A percentile compares a stretch with the other conserved stretches of the same genome.
These are phyloP conservation scores for Kwoniella pini DNA, from an alignment of 768 basidiomycete genomes.

Conservation along the genomic window DNA sequence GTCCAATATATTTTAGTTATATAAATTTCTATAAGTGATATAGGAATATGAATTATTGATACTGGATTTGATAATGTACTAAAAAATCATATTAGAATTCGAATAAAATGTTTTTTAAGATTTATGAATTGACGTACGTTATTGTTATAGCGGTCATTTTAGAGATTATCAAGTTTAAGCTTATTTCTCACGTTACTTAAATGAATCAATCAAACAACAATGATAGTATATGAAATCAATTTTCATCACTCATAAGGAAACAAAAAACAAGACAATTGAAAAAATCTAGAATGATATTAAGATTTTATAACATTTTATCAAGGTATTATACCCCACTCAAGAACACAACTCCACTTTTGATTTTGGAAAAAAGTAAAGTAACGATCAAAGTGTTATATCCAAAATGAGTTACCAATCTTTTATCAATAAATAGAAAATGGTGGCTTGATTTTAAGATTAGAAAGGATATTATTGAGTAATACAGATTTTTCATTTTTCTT, in stretches of 20 bases:
- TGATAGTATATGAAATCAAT: not conserved
- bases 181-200: not conserved
- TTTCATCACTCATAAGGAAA: too few relatives aligned
- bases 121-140: too few relatives aligned
- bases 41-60: conserved; percentile 45
- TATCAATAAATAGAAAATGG: not conserved
- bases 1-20: conserved; percentile 44
- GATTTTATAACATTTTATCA: too few relatives aligned
- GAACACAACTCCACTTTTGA: too few relatives aligned
- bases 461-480: too few relatives aligned
- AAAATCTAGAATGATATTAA: too few relatives aligned
- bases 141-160: conserved; percentile 15
- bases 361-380: not conserved
- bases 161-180: not conserved
- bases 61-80: conserved; percentile 40
- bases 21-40: conserved; percentile 17
- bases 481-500: too few relatives aligned
- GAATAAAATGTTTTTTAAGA: too few relatives aligned
- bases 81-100: too few relatives aligned
- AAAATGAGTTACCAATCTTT: not conserved
- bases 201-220: not conserved
- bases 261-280: too few relatives aligned
- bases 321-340: too few relatives aligned
- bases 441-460: too few relatives aligned
- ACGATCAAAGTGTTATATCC: not conserved